A percentile compares a stretch with the other conserved stretches of the same genome.
Evolutionary conservation across 73 alveolate species (phyloP).

Genomic region (Tetrahymena thermophila): DNA sequence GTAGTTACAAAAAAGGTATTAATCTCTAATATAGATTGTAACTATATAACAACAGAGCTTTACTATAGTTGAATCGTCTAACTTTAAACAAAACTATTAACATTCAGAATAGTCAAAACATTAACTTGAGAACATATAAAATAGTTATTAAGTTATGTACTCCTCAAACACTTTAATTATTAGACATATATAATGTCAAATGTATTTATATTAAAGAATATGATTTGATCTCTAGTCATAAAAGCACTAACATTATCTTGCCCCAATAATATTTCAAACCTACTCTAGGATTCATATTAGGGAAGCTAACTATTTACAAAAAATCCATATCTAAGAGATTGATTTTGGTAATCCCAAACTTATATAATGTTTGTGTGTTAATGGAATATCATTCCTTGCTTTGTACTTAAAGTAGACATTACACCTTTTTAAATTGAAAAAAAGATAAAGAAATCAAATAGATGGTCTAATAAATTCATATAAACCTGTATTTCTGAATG

Average conservation of each 20-base stretch:
- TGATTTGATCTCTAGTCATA: background rate
- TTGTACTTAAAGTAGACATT: background rate
- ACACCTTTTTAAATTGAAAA: too few species aligned
- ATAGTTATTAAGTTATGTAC: background rate
- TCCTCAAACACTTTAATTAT: background rate
- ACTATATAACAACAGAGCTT: background rate
- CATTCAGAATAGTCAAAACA: background rate
- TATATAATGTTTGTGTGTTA: too few species aligned
- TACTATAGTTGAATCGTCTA: background rate
- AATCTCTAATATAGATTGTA: background rate
- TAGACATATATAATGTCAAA: background rate
- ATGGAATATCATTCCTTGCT: background rate
- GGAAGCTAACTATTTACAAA: background rate
- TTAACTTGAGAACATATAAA: background rate
- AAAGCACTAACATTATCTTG: background rate
- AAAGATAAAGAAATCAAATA: too few species aligned
- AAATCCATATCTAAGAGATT: background rate
- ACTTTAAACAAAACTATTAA: background rate
- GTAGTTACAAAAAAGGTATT: background rate
- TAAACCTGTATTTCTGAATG: background rate
- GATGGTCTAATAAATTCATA: too few species aligned
- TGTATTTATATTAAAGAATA: background rate
- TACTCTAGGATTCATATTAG: background rate
- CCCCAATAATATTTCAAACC: background rate
- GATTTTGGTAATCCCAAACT: background rate